Percentiles rank a stretch among this genome's conserved stretches.
Evolutionary conservation across 1,139 yeast genomes (phyloP).

Genomic region (Debaryomyces psychrophilus): DNA sequence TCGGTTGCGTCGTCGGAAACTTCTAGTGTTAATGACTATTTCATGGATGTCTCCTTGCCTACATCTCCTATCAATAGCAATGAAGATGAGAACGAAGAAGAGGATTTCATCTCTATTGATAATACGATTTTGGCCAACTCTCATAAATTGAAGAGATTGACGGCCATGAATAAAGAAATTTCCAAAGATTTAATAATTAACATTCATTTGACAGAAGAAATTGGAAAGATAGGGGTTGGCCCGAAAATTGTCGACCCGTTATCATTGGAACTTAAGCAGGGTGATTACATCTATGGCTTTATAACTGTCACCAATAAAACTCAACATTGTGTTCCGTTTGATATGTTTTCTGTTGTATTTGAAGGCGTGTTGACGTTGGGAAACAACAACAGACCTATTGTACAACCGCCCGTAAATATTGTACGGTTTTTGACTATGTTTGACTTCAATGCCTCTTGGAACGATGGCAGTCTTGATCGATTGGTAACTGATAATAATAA

Average conservation of each 20-base stretch:
- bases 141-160: slow-evolving; percentile 37
- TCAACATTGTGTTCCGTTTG: slow-evolving; percentile 35
- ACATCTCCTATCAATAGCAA: slow-evolving; percentile 20
- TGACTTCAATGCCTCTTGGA: slow-evolving; percentile 48
- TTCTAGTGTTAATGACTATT: slow-evolving; percentile 23
- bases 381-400: slow-evolving; percentile 20
- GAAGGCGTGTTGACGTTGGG: slow-evolving; percentile 39
- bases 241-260: slow-evolving; percentile 36
- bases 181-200: slow-evolving; percentile 33
- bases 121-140: slow-evolving; percentile 40
- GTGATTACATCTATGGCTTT: slow-evolving; percentile 44
- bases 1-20: slow-evolving; percentile 18
- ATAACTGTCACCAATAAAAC: slow-evolving; percentile 40
- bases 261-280: slow-evolving; percentile 38
- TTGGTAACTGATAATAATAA: slow-evolving; percentile 31
- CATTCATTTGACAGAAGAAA: slow-evolving; percentile 33
- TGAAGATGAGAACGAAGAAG: slow-evolving; percentile 13
- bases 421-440: slow-evolving; percentile 40
- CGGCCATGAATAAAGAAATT: slow-evolving; percentile 32
- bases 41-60: slow-evolving; percentile 22
- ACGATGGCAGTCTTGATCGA: slow-evolving; percentile 39
- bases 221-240: slow-evolving; percentile 34
- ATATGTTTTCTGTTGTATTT: slow-evolving; percentile 43
- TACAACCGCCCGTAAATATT: slow-evolving; percentile 21
- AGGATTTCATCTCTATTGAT: slow-evolving; percentile 24